Evolutionary conservation across 2,329 filamentous ascomycete genomes (phyloP).

Genomic region (Lecanicillium sp.): DNA sequence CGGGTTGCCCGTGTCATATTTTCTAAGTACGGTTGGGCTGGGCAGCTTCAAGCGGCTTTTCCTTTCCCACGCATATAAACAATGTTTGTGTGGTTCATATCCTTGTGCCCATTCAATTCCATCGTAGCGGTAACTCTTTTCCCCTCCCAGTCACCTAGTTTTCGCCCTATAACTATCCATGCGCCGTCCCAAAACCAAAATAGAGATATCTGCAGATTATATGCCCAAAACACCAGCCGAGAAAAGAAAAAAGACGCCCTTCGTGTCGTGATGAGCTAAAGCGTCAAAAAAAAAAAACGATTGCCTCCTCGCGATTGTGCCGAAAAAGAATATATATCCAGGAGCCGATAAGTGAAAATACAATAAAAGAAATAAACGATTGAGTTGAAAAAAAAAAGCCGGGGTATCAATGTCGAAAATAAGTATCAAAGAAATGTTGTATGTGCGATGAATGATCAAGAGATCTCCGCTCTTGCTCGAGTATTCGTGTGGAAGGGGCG

Average conservation of each 20-base stretch:
- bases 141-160: background rate
- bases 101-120: background rate
- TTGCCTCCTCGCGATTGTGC: slow-evolving; percentile 3
- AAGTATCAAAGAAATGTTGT: slow-evolving; percentile 19
- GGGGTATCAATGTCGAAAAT: slow-evolving; percentile 17
- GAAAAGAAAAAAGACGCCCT: background rate
- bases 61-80: background rate
- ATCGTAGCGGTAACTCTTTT: background rate
- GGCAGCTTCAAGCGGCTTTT: background rate
- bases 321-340: slow-evolving; percentile 13
- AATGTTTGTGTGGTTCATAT: background rate
- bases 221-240: background rate
- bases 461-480: slow-evolving; percentile 6
- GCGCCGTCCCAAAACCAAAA: slow-evolving; percentile 6
- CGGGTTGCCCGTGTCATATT: background rate
- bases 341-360: slow-evolving; percentile 10
- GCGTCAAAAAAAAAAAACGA: background rate
- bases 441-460: slow-evolving; percentile 7
- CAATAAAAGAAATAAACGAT: slow-evolving; percentile 12
- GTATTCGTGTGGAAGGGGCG: background rate
- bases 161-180: slow-evolving; percentile 1
- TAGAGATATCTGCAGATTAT: slow-evolving; percentile 7
- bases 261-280: background rate
- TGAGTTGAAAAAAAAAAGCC: slow-evolving; percentile 12
- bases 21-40: background rate